Evolutionary conservation across 2,329 filamentous ascomycete genomes (phyloP), one percentile per base, ranked within the genome.

Genomic region (Paecilomyces sp.): DNA sequence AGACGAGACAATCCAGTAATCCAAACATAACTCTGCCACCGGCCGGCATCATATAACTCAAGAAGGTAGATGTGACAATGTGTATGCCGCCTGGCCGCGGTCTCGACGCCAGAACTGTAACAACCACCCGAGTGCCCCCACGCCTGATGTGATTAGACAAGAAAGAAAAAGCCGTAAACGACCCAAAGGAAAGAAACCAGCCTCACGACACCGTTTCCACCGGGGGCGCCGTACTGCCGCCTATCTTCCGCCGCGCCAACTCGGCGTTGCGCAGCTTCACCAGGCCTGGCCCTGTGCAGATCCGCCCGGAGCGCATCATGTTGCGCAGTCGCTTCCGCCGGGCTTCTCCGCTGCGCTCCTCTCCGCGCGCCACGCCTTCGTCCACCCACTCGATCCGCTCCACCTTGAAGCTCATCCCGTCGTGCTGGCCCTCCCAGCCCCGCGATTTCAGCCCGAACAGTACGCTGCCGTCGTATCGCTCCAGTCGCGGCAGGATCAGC

Each of bases 391-490:
- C 86, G 11, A 96, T 84, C 57, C 86, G 85, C 62, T 87, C 82
- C 55, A 99, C 85, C 82, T 89, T 91, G 75, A 90, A 97, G 72
- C 92, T 96, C 73, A 96, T 84, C 2, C 92, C 92, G 66, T 96
- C 92, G 69, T 97, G 92, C 13, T 80, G 81, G 25, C 82, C 84
- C 6, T 86, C 88, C 81, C 92, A 97, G 61, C 88, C 85, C 30
- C 92, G 86, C 64, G 90, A 95, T 65, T 86, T 87, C 59, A 99
- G 84, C 2, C 93, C 93, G 68, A 89, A 91, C 52, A 91, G 84
- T 0, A 88, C 88, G 0, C 86, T 88, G 5, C 87, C 85, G 0
- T 85, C 80, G 70, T 97, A 99, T 62, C 85, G 86, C 63, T 91
- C 83, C 3, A 99, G 79, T 0, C 85, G 82, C 0, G 93, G 94